Evolutionary conservation across 371 early-diverging fungal genomes (phyloP), one percentile per base, ranked within the genome.

Genomic region (Apophysomyces sp.): DNA sequence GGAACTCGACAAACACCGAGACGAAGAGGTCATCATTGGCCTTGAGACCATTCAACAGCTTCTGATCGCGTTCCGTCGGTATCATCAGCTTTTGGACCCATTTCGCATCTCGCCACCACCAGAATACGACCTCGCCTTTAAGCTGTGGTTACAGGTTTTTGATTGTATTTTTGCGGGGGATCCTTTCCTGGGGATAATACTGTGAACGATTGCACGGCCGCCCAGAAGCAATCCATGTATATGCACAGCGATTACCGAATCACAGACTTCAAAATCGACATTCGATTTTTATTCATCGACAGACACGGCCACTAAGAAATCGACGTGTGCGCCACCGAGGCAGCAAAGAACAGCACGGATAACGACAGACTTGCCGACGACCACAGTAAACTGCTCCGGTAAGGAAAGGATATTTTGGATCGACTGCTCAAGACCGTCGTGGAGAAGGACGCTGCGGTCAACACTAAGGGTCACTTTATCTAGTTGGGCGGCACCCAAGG

Each of bases 321-420:
- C 26, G 36, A 56, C 34, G 26, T 56, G 13, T 4, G n/a, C 39
- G 21, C 56, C 16, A 36, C 27, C 3, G 39, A 56, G 34, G 37
- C 1, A 37, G 56, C 32, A 11, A 15, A 11, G 0, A 56, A 28
- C 21, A 0, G 18, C 6, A 37, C 2, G 21, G 26, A 1, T 21
- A 5, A 56, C 1, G 37, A 56, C 56, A 56, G 36, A 26, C n/a
- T 56, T 16, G 26, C 21, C 13, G 18, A 28, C 4, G 37, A 56
- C 0, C 34, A 56, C 26, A 16, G 0, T 15, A 56, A 56, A 37
- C 56, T 56, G 5, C 9, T 56, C 24, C 36, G 39, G 2, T 32
- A 56, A 56, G 56, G 56, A 16, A 36, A 56, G 18, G 56, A 24
- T 27, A 56, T 56, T 21, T 56, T 56, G 56, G 32, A 56, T 56